These are phyloP conservation scores for Kalmusia sp. DNA, from an alignment of 2,329 filamentous ascomycete genomes.

Conservation along the genomic window DNA sequence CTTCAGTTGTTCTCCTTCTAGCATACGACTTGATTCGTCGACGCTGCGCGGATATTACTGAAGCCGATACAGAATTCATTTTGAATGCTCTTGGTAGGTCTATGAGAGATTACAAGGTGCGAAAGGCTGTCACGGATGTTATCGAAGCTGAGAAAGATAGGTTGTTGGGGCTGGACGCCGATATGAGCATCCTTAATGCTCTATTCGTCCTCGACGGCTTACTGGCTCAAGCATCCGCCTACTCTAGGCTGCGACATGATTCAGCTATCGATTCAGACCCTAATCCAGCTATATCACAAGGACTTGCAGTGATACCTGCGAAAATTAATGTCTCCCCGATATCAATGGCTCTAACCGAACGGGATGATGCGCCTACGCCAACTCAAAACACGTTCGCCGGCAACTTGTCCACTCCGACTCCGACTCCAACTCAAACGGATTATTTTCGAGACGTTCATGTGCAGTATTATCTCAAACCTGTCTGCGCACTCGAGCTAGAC, in stretches of 20 bases:
- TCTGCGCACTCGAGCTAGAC: neutral
- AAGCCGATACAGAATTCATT: neutral
- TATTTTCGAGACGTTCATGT: neutral
- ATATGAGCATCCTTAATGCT: no score
- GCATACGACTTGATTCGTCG: neutral
- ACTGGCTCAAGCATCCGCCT: no score
- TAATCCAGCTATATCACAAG: no score
- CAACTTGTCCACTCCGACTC: neutral
- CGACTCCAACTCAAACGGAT: neutral
- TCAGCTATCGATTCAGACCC: no score
- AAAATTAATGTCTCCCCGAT: no score
- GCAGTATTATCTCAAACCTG: neutral
- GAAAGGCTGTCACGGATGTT: no score
- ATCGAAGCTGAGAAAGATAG: neutral
- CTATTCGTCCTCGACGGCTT: neutral
- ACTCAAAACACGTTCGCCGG: neutral
- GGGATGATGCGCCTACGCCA: neutral
- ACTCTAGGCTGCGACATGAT: neutral
- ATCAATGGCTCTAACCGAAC: no score
- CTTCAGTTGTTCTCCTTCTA: neutral
- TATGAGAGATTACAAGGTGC: neutral
- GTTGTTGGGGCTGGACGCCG: no score
- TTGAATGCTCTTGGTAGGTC: neutral
- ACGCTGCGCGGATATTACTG: neutral
- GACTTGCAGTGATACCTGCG: no score